Evolutionary conservation across 2,329 filamentous ascomycete genomes (phyloP).

Genomic region (Calonectria pteridis): DNA sequence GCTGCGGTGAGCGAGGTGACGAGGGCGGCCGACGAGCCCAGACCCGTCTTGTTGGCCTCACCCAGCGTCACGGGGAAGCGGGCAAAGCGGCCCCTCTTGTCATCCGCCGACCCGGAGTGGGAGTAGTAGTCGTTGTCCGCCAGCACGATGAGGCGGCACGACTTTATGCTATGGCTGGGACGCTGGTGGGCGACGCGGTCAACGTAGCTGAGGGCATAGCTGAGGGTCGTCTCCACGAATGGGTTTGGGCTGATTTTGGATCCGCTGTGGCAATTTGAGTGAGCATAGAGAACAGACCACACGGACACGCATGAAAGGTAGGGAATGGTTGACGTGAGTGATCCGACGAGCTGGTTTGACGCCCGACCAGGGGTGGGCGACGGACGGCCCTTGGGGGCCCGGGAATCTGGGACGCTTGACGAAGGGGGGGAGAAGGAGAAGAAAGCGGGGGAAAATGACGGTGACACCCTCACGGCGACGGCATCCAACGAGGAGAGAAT

Average conservation of each 20-base stretch:
- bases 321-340: not conserved
- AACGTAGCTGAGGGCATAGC: conserved; percentile 89
- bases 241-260: conserved; percentile 70
- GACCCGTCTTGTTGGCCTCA: conserved; percentile 92
- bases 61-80: conserved; percentile 81
- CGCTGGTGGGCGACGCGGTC: conserved; percentile 54
- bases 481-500: not conserved
- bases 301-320: not conserved
- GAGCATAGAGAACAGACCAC: conserved; percentile 25
- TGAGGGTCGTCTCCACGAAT: conserved; percentile 93
- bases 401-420: not conserved
- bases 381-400: not conserved
- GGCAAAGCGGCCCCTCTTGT: conserved; percentile 70
- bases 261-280: conserved; percentile 54
- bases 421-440: not conserved
- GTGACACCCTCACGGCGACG: not conserved
- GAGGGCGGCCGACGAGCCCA: conserved; percentile 93
- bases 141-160: conserved; percentile 85
- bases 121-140: conserved; percentile 99
- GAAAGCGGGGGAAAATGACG: not conserved
- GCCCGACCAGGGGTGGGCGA: conserved; percentile 10
- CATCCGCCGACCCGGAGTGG: conserved; percentile 53
- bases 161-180: conserved; percentile 66
- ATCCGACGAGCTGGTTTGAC: conserved; percentile 11
- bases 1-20: conserved; percentile 89